Evolutionary conservation across 2,329 filamentous ascomycete species (phyloP).

Genomic region (Epichloe sp.): DNA sequence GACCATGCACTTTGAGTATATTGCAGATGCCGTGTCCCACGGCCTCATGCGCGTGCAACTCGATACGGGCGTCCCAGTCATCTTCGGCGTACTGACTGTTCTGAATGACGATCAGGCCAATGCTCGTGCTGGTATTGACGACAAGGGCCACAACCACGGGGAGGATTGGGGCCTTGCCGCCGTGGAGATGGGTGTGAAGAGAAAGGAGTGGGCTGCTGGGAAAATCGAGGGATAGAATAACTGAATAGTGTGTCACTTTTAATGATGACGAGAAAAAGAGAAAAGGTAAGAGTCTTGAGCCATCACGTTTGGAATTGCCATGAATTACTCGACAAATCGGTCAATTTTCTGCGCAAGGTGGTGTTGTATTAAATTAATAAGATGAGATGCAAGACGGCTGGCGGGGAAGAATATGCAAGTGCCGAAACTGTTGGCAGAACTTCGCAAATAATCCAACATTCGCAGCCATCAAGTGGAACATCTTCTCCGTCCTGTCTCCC

Average conservation of each 20-base stretch:
- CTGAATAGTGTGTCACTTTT: too few species aligned
- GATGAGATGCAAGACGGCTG: background rate
- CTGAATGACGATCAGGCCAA: slow-evolving; percentile 78
- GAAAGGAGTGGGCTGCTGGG: slow-evolving; percentile 69
- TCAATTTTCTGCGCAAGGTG: too few species aligned
- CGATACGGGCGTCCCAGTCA: slow-evolving; percentile 75
- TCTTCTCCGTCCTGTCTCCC: background rate
- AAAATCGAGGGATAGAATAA: slow-evolving; percentile 31
- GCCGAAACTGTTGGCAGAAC: too few species aligned
- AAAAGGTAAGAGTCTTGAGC: background rate
- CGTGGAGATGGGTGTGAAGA: slow-evolving; percentile 86
- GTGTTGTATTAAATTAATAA: background rate
- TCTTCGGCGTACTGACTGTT: slow-evolving; percentile 86
- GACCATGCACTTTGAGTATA: slow-evolving; percentile 99
- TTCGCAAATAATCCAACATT: background rate
- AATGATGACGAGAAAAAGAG: background rate
- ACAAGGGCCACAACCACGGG: slow-evolving; percentile 73
- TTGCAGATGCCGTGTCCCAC: slow-evolving; percentile 78
- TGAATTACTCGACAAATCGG: too few species aligned
- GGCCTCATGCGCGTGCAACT: slow-evolving; percentile 91
- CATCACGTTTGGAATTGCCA: background rate
- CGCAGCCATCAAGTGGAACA: background rate
- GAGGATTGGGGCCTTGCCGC: slow-evolving; percentile 93
- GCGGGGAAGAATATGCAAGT: too few species aligned
- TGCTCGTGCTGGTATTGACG: slow-evolving; percentile 65